Percentiles rank a stretch among this genome's conserved stretches.
These are phyloP conservation scores for Spathaspora arborariae DNA, from an alignment of 805 yeast genomes.

Conservation along the genomic window DNA sequence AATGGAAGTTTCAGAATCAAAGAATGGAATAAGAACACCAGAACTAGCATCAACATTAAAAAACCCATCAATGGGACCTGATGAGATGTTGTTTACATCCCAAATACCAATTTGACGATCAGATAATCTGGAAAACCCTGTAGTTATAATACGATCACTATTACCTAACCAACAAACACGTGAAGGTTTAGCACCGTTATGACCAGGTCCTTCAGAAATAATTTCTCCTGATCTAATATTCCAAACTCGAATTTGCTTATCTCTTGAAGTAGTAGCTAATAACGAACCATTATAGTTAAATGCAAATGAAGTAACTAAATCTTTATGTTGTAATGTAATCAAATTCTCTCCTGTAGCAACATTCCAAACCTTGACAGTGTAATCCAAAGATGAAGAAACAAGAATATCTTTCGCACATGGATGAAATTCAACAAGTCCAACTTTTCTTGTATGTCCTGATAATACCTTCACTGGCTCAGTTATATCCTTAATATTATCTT, in stretches of 20 bases:
- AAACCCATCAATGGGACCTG: slow-evolving; percentile 89
- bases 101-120: slow-evolving; percentile 96
- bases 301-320: slow-evolving; percentile 87
- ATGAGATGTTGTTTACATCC: slow-evolving; percentile 70
- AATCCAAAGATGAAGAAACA: slow-evolving; percentile 88
- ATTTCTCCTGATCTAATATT: slow-evolving; percentile 74
- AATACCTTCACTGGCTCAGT: slow-evolving; percentile 62
- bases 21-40: slow-evolving; percentile 91
- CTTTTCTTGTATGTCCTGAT: slow-evolving; percentile 88
- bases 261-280: slow-evolving; percentile 87
- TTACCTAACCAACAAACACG: slow-evolving; percentile 91
- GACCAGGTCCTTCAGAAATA: slow-evolving; percentile 83
- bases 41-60: slow-evolving; percentile 83
- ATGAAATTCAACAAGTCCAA: slow-evolving; percentile 86
- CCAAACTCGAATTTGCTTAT: slow-evolving; percentile 88
- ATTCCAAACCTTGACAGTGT: slow-evolving; percentile 90
- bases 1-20: slow-evolving; percentile 74
- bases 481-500: slow-evolving; percentile 63
- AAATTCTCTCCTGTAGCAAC: slow-evolving; percentile 67
- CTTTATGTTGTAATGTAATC: slow-evolving; percentile 78
- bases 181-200: slow-evolving; percentile 86
- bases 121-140: slow-evolving; percentile 89
- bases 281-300: slow-evolving; percentile 87
- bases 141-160: slow-evolving; percentile 78
- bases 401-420: slow-evolving; percentile 85